phyloP scores from a whole-genome alignment of 495 filamentous ascomycete genomes.

The Collariella sp. region DNA sequence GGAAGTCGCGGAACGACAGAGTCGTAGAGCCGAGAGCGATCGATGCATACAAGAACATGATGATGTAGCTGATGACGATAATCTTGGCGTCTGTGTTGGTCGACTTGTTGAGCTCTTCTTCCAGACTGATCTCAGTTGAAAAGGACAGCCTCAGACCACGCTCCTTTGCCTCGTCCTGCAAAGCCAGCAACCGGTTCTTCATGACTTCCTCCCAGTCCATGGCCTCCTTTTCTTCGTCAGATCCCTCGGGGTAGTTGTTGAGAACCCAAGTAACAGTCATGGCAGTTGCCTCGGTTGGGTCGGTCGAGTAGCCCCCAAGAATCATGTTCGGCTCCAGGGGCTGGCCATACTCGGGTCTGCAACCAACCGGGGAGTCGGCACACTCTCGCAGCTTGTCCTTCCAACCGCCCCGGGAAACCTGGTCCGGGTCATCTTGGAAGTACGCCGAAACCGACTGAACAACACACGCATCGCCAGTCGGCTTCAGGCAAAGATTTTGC shows the following conservation, averaged over 20 bases:
- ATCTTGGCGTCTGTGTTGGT: conserved; percentile 98
- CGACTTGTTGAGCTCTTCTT: conserved; percentile 89
- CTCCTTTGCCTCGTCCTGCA: conserved; percentile 71
- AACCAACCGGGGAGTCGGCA: conserved; percentile 66
- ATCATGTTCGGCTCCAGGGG: conserved; percentile 79
- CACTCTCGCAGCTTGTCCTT: conserved; percentile 58
- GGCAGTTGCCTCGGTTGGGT: conserved; percentile 66
- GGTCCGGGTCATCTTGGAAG: conserved; percentile 57
- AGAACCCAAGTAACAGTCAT: conserved; percentile 95
- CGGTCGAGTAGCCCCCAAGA: conserved; percentile 66
- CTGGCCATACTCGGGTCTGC: conserved; percentile 78
- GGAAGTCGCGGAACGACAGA: conserved; percentile 60
- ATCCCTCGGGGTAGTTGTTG: conserved; percentile 72
- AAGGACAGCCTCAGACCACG: conserved; percentile 82
- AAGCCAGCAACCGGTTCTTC: conserved; percentile 55
- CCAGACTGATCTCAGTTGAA: conserved; percentile 85
- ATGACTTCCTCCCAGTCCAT: conserved; percentile 85
- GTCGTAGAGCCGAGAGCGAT: conserved; percentile 83
- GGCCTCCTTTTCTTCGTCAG: conserved; percentile 55
- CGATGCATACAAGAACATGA: conserved; percentile 97
- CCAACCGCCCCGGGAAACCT: conserved; percentile 59
- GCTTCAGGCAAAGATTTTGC: conserved; percentile 88
- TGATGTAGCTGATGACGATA: conserved; percentile 90
- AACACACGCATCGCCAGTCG: conserved; percentile 81
- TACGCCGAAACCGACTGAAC: conserved; percentile 85